Base-by-base conservation (phyloP, 331 rosid genomes). In the Telfairia occidentalis region DNA sequence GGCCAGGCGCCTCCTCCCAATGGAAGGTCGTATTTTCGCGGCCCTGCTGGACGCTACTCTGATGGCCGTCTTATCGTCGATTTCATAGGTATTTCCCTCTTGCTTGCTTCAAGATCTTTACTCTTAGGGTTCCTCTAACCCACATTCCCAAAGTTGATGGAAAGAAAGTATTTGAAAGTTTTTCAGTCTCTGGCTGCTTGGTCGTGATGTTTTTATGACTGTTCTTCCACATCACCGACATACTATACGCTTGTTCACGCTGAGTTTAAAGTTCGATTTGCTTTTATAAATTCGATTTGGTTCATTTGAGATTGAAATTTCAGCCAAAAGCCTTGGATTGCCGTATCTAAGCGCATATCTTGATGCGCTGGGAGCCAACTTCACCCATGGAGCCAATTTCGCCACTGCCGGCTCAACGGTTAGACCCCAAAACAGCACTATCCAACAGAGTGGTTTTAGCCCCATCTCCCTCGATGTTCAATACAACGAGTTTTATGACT, bases 31-130 rank as follows among this genome's bases (percentile, higher is more conserved):
- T 91, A 21, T 84, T 93, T 93, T 83, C 90, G 76, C 69, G 76
- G 66, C 61, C 92, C 97, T 13, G 94, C 84, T 5, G 91, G 98
- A 1, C 90, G 97, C 21, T 90, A 89, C 84, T 91, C 82, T 57
- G 97, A 93, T 70, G 97, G 98, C 75, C 97, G 98, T 48, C 96
- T 93, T 7, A 16, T 87, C 59, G 15, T 90, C 74, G 98, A 92
- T 75, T 93, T 93, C 77, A 84, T 90, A 18, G 98, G 98, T 92
- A 82, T 35, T 28, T 42, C 30, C 58, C 21, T 46, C 16, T 49
- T 10, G 18, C 54, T 12, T 0, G 0, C 30, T 9, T 23, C 53
- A 35, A 29, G 9, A 49, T 16, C 54, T 49, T n/a, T 5, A 18
- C 54, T 49, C 21, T n/a, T n/a, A n/a, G n/a, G n/a, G n/a, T n/a